Evolutionary conservation across 495 filamentous ascomycete genomes (phyloP).

Genomic region (Aspergillus panamensis): DNA sequence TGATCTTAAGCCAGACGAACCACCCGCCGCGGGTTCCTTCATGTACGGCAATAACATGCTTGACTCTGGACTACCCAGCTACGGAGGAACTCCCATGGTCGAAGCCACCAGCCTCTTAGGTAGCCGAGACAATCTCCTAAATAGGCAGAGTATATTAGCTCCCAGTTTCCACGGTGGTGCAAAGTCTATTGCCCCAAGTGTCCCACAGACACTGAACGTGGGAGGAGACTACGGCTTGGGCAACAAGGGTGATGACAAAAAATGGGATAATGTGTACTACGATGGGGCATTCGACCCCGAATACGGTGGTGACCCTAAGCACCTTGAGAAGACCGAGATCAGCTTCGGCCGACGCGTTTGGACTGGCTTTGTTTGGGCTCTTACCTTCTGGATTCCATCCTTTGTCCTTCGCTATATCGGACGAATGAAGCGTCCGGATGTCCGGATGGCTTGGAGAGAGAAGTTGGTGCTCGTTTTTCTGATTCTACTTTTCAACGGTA

Average conservation of each 20-base stretch:
- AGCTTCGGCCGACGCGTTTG: slow-evolving; percentile 64
- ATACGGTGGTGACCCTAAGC: slow-evolving; percentile 66
- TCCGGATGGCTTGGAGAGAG: slow-evolving; percentile 95
- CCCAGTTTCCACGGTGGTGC: slow-evolving; percentile 54
- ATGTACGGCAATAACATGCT: slow-evolving; percentile 34
- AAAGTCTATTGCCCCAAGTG: slow-evolving; percentile 70
- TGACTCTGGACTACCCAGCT: slow-evolving; percentile 29
- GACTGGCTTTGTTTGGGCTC: slow-evolving; percentile 75
- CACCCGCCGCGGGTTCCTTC: slow-evolving; percentile 28
- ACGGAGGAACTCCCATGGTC: slow-evolving; percentile 42
- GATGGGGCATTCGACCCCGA: slow-evolving; percentile 67
- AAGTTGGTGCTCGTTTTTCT: slow-evolving; percentile 79
- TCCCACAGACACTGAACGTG: slow-evolving; percentile 56
- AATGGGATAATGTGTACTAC: slow-evolving; percentile 61
- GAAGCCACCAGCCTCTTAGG: slow-evolving; percentile 60
- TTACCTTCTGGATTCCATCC: slow-evolving; percentile 96
- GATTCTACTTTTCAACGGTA: slow-evolving; percentile 78
- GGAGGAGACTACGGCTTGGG: slow-evolving; percentile 85
- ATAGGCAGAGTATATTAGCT: slow-evolving; percentile 58
- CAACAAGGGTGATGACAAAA: slow-evolving; percentile 74
- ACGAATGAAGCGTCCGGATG: slow-evolving; percentile 95
- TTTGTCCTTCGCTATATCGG: slow-evolving; percentile 75
- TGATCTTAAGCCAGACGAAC: slow-evolving; percentile 71
- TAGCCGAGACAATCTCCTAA: slow-evolving; percentile 67
- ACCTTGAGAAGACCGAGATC: slow-evolving; percentile 67